Evolutionary conservation across 1,139 yeast species (phyloP).

Genomic region (Magnusiomyces tetraspermus): DNA sequence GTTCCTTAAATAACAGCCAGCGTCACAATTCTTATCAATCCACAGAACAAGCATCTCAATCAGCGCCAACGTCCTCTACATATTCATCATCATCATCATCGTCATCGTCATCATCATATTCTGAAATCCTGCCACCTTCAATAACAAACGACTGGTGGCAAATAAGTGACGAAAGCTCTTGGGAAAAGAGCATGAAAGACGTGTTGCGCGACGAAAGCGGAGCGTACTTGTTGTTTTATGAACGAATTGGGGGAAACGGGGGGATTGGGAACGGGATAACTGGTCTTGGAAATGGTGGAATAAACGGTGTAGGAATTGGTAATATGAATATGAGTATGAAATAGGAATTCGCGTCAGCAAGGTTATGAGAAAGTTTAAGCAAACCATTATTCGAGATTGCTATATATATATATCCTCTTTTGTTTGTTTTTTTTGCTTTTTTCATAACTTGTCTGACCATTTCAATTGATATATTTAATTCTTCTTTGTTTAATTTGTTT

Average conservation of each 20-base stretch:
- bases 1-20: slow-evolving; percentile 3
- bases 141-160: slow-evolving; percentile 61
- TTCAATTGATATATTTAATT: too few relatives aligned
- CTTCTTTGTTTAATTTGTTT: too few relatives aligned
- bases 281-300: too few relatives aligned
- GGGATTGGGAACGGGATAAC: not conserved
- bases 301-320: not conserved
- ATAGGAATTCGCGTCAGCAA: too few relatives aligned
- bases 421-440: not conserved
- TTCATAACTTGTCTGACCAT: too few relatives aligned
- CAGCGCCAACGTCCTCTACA: slow-evolving; percentile 7
- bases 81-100: not conserved
- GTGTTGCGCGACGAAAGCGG: slow-evolving; percentile 62
- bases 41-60: not conserved
- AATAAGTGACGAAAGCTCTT: slow-evolving; percentile 63
- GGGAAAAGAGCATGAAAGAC: slow-evolving; percentile 51
- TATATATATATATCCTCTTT: too few relatives aligned
- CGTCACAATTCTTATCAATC: too few relatives aligned
- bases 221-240: slow-evolving; percentile 79
- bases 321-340: not conserved
- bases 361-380: too few relatives aligned
- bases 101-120: not conserved
- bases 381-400: too few relatives aligned
- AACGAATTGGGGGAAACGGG: slow-evolving; percentile 27
- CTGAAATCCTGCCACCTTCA: slow-evolving; percentile 14